phyloP scores from a whole-genome alignment of 768 basidiomycete genomes.

The Russula brevipes region DNA sequence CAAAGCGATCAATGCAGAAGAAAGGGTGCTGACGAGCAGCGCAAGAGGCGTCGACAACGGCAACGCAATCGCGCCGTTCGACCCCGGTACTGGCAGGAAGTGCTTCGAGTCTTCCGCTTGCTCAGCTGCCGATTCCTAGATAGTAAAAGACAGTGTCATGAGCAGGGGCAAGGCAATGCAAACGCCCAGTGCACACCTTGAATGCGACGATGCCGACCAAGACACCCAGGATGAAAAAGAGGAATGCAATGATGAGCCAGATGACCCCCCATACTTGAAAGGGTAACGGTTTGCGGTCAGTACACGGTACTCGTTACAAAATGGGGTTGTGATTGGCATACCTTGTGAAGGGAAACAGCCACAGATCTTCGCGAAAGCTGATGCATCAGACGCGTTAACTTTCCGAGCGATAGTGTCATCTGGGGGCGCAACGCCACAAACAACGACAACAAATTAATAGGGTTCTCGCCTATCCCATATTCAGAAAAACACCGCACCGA shows the following conservation, averaged over 20 bases:
- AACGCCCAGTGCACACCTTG: conserved; percentile 47
- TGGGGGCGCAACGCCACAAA: conserved; percentile 28
- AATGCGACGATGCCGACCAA: conserved; percentile 75
- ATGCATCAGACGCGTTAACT: conserved; percentile 83
- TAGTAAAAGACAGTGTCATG: background rate
- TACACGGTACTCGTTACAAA: background rate
- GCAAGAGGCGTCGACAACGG: background rate
- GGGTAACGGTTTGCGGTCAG: background rate
- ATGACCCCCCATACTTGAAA: conserved; percentile 78
- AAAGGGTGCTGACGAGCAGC: background rate
- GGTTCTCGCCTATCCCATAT: background rate
- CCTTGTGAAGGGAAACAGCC: conserved; percentile 84
- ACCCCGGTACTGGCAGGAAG: conserved; percentile 59
- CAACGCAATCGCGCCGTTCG: conserved; percentile 31
- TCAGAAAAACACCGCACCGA: conserved; percentile 46
- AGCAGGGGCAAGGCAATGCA: too few species aligned
- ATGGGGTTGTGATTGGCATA: conserved; percentile 26
- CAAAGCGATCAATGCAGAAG: conserved; percentile 1
- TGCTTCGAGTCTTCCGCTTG: conserved; percentile 48
- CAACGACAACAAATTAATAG: background rate
- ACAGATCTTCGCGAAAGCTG: conserved; percentile 76
- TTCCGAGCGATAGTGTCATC: conserved; percentile 83
- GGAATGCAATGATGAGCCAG: conserved; percentile 72
- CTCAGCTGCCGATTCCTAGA: conserved; percentile 54
- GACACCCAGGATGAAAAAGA: conserved; percentile 71